These are phyloP conservation scores for Monosporascus sp. DNA, from an alignment of 2,329 filamentous ascomycete species.

Conservation along the genomic window DNA sequence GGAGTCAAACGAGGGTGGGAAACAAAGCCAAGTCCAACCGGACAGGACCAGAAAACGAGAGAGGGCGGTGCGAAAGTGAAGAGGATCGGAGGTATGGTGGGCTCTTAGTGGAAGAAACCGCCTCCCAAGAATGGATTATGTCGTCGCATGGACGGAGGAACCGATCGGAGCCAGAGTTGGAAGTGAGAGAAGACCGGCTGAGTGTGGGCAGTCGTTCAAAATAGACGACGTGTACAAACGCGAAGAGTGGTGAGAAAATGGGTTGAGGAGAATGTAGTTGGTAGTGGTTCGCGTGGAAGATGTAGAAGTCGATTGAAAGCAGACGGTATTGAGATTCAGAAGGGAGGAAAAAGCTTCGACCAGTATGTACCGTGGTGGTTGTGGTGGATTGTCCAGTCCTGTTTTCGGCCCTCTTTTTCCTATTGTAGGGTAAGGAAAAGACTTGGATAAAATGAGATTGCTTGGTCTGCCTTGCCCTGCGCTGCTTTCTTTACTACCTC, in stretches of 20 bases:
- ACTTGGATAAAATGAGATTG: too few relatives aligned
- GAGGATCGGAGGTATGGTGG: slow-evolving; percentile 7
- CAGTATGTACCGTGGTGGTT: too few relatives aligned
- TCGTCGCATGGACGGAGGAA: neutral
- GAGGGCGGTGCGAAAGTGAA: slow-evolving; percentile 1
- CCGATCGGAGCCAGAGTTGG: neutral
- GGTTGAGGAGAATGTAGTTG: neutral
- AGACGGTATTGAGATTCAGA: neutral
- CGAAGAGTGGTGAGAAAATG: neutral
- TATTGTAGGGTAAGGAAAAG: too few relatives aligned
- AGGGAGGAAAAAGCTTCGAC: neutral
- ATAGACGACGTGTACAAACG: neutral
- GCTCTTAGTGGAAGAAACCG: neutral
- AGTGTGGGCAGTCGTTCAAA: too few relatives aligned
- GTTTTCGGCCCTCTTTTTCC: too few relatives aligned
- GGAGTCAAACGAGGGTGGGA: slow-evolving; percentile 5
- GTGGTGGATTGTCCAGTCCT: too few relatives aligned
- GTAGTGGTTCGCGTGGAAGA: slow-evolving; percentile 18
- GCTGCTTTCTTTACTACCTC: too few relatives aligned
- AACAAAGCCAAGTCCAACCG: neutral
- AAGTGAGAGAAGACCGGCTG: too few relatives aligned
- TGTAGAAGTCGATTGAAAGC: slow-evolving; percentile 4
- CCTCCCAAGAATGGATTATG: neutral
- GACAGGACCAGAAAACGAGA: neutral
- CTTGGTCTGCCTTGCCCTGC: too few relatives aligned